Evolutionary conservation across 2,329 filamentous ascomycete genomes (phyloP).

Genomic region (Microsporum ferrugineum): DNA sequence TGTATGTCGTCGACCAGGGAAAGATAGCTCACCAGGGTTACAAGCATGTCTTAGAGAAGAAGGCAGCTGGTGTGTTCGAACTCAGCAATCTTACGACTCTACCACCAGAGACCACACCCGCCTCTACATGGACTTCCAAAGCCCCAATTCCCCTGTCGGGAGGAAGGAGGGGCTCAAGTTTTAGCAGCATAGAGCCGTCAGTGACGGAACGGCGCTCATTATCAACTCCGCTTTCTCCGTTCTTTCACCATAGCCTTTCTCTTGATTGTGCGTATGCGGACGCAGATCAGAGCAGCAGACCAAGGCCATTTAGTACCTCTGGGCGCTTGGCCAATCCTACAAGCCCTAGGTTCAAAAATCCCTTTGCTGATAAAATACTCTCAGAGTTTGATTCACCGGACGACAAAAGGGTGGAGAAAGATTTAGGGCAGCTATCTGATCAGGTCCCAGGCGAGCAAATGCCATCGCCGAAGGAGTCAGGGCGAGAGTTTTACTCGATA

Average conservation of each 20-base stretch:
- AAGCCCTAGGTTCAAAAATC: neutral
- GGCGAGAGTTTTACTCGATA: conserved; percentile 25
- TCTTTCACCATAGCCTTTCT: neutral
- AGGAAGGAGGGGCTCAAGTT: neutral
- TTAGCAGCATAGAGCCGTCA: neutral
- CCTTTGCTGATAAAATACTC: neutral
- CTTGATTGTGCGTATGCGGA: neutral
- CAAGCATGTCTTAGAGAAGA: conserved; percentile 28
- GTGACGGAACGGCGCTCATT: neutral
- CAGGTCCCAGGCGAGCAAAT: neutral
- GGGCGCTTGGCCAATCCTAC: neutral
- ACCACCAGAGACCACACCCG: neutral
- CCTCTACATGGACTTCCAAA: neutral
- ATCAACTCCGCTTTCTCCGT: neutral
- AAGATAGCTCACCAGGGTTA: conserved; percentile 58
- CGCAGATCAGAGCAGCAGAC: neutral
- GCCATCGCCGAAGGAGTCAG: neutral
- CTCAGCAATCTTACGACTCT: neutral
- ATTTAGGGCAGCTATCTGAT: neutral
- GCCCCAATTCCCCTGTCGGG: neutral
- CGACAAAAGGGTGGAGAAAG: neutral
- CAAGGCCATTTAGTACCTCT: neutral
- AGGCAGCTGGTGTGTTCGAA: neutral
- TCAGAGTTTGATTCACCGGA: neutral
- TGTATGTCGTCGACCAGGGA: conserved; percentile 67